Base-by-base conservation (phyloP, 805 yeast genomes). In the Scheffersomyces coipomensis region DNA sequence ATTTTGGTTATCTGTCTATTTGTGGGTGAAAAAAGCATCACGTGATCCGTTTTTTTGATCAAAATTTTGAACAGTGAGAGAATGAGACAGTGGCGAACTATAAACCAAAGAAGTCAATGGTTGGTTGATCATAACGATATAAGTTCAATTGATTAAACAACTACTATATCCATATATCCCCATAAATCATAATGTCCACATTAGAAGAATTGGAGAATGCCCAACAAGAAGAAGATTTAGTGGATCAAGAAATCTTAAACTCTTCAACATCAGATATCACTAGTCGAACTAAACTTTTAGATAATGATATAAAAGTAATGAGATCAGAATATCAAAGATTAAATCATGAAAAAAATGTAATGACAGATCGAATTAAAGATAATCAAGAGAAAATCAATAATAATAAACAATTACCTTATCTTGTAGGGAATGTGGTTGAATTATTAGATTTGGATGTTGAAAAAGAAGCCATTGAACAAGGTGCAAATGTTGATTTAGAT, bases 371-470 rank as follows among this genome's bases (percentile, higher is more conserved):
- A 62, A 88, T 93, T 66, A 89, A 90, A 62, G 98, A 93, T 56
- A 93, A 93, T 68, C 88, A 85, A 60, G 97, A 91, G 53, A 93
- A 93, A 67, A 91, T 93, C 64, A 88, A 88, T 56, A 91, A 93
- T 62, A 93, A 93, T 66, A 87, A 85, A 66, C 97, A 90, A 64
- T 75, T 93, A 55, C 99, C 99, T 12, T 93, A 93, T 55, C 71
- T 93, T 40, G 99, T 93, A 36, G 97, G 97, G 19, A 93, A 93
- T 59, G 95, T 93, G 37, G 98, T 93, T 24, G 99, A 93, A 65
- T 72, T 93, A 43, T 76, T 93, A 56, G 95, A 93, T 57, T 78
- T 93, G 63, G 84, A 83, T 50, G 89, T 87, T 9, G 91, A 88
- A 45, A 84, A 81, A 46, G 87, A 83, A 42, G 93, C 91, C 19